These are phyloP conservation scores for Retiboletus flavoniger DNA, from an alignment of 1,284 basidiomycete genomes.

Conservation along the genomic window DNA sequence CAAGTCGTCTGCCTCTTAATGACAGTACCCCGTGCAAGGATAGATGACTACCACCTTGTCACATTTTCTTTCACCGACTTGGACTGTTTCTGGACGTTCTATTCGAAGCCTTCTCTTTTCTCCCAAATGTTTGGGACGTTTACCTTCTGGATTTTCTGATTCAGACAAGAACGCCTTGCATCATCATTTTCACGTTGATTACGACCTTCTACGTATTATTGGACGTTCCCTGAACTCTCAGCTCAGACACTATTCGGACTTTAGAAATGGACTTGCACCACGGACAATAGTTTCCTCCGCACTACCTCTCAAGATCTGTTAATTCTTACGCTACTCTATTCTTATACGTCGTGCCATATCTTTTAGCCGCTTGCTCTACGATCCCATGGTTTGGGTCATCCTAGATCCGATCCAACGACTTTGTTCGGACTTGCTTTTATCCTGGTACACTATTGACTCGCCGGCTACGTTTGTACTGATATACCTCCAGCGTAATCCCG, in stretches of 20 bases:
- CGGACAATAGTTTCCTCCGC: slow-evolving; percentile 13
- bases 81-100: slow-evolving; percentile 18
- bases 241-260: slow-evolving; percentile 23
- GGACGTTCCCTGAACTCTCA: slow-evolving; percentile 20
- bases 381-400: not conserved
- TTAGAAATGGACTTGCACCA: slow-evolving; percentile 26
- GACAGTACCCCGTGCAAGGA: not conserved
- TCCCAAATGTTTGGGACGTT: slow-evolving; percentile 12
- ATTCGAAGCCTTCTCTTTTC: slow-evolving; percentile 1
- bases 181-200: slow-evolving; percentile 14
- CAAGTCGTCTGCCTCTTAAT: slow-evolving; percentile 4
- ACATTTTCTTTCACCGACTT: not conserved
- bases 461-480: slow-evolving; percentile 1
- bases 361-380: slow-evolving; percentile 8
- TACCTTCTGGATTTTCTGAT: slow-evolving; percentile 6
- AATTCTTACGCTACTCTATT: slow-evolving; percentile 31
- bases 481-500: slow-evolving; percentile 10
- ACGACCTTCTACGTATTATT: slow-evolving; percentile 22
- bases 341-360: slow-evolving; percentile 28
- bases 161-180: slow-evolving; percentile 12
- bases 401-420: not conserved
- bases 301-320: slow-evolving; percentile 20
- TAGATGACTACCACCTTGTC: not conserved
- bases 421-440: slow-evolving; percentile 13
- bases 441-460: slow-evolving; percentile 4